Evolutionary conservation across 345 rosid species (phyloP).

Genomic region (Chamaenerion angustifolium): DNA sequence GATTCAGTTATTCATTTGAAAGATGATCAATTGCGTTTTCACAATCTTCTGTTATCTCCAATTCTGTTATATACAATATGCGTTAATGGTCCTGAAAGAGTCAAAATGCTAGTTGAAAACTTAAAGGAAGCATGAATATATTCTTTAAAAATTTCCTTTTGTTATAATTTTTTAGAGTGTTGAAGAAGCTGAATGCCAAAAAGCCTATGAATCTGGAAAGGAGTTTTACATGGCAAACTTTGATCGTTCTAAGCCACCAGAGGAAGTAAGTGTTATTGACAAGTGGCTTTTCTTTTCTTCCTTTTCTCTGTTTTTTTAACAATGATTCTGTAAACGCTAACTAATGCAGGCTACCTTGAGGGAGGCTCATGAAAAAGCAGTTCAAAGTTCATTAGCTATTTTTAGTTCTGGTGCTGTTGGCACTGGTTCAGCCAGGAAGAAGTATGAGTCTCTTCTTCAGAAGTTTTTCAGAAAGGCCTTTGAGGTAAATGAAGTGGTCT

Average conservation of each 20-base stretch:
- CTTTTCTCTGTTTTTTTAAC: too few species aligned
- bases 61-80: too few species aligned
- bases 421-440: constrained; percentile 62
- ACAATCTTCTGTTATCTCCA: too few species aligned
- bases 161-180: constrained; percentile 52
- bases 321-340: background rate
- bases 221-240: constrained; percentile 56
- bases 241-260: constrained; percentile 65
- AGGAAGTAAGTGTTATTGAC: constrained; percentile 46
- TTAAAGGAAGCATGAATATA: too few species aligned
- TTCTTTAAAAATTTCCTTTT: background rate
- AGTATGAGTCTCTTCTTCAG: constrained; percentile 72
- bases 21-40: too few species aligned
- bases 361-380: constrained; percentile 90
- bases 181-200: constrained; percentile 93
- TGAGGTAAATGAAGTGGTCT: constrained; percentile 39
- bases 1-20: too few species aligned
- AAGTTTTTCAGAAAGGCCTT: constrained; percentile 70
- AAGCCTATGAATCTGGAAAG: constrained; percentile 73
- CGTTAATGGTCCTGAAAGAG: too few species aligned
- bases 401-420: constrained; percentile 80
- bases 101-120: too few species aligned
- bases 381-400: constrained; percentile 47
- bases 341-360: constrained; percentile 50
- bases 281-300: background rate